Evolutionary conservation across 352 stramenopile species (phyloP).

Genomic region (Bremia lactucae): DNA sequence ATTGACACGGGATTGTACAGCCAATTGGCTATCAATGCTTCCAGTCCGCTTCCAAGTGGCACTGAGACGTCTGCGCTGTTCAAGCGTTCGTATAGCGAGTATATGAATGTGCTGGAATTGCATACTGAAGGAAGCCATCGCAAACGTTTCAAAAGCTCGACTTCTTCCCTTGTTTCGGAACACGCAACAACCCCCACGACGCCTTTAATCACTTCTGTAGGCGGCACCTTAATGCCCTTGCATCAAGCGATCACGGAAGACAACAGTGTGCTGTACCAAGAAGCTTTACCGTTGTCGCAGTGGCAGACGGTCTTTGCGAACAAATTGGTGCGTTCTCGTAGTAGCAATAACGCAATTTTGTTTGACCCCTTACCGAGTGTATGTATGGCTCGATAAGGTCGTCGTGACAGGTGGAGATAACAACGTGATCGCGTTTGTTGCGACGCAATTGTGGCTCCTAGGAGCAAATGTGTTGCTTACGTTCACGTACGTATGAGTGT

Average conservation of each 20-base stretch:
- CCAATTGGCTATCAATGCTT: slow-evolving; percentile 17
- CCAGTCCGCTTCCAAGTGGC: slow-evolving; percentile 1
- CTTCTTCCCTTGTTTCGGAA: neutral
- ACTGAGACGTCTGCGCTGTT: slow-evolving; percentile 9
- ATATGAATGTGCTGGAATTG: slow-evolving; percentile 11
- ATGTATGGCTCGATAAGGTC: slow-evolving; percentile 23
- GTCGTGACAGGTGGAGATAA: slow-evolving; percentile 54
- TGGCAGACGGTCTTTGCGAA: slow-evolving; percentile 33
- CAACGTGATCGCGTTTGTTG: slow-evolving; percentile 29
- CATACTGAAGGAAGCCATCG: slow-evolving; percentile 14
- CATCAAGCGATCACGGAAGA: slow-evolving; percentile 6
- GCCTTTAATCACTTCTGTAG: neutral
- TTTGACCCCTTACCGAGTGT: neutral
- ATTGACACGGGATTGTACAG: slow-evolving; percentile 53
- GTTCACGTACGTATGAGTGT: slow-evolving; percentile 43
- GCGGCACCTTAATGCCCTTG: too few relatives aligned
- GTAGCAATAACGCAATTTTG: neutral
- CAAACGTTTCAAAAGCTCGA: slow-evolving; percentile 18
- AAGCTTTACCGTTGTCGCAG: slow-evolving; percentile 14
- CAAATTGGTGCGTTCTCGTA: slow-evolving; percentile 43
- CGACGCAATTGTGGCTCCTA: slow-evolving; percentile 54
- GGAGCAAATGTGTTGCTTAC: slow-evolving; percentile 55
- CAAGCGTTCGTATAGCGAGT: slow-evolving; percentile 24
- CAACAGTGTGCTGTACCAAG: slow-evolving; percentile 16
- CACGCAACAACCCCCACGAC: slow-evolving; percentile 8